Base-by-base conservation (phyloP, 2,329 filamentous ascomycete genomes). In the Chaetomium sp. region DNA sequence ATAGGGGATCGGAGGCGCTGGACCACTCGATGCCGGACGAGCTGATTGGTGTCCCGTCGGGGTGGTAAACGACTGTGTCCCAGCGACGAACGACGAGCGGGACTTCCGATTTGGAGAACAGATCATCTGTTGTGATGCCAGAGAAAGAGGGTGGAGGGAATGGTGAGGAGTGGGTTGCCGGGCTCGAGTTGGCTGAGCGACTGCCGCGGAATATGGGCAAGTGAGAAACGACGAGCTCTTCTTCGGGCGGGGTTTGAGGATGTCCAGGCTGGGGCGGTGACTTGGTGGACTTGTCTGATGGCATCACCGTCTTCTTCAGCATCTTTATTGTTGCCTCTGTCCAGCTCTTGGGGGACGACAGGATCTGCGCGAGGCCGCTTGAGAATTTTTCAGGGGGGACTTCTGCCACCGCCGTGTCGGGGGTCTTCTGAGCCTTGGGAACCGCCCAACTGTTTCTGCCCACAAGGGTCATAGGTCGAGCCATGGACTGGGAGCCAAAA, bases 371-470 rank as follows among this genome's bases (percentile, higher is more conserved):
- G 1, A 72, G 56, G 0, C 70, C 66, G 19, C 67, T 72, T 1
- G 76, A 75, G 59, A 77, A 77, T 21, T 68, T 68, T n/a, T 67
- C 67, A 1, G 69, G 65, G 4, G 64, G 64, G 27, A 74, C 66
- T n/a, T 74, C 69, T 3, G 59, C 58, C 4, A 73, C 71, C 21
- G 69, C 68, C 19, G 69, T 60, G 60, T 74, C 73, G 2, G 67
- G 53, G 7, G 72, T 69, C 60, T 70, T 74, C 8, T 58, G 60
- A 0, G 70, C 69, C 13, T 68, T 57, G 1, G 74, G 68, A 23
- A 74, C 69, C 23, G 76, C 74, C 60, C 78, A 78, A 29, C 74
- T 78, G 38, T 74, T 72, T 33, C 69, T 70, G 21, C 75, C 77
- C 12, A 74, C 65, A 35, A 74, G 68, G 3, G 74, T 66, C 27